These are phyloP conservation scores for Hymenoscyphus occultus DNA, from an alignment of 2,329 filamentous ascomycete species.

Conservation along the genomic window DNA sequence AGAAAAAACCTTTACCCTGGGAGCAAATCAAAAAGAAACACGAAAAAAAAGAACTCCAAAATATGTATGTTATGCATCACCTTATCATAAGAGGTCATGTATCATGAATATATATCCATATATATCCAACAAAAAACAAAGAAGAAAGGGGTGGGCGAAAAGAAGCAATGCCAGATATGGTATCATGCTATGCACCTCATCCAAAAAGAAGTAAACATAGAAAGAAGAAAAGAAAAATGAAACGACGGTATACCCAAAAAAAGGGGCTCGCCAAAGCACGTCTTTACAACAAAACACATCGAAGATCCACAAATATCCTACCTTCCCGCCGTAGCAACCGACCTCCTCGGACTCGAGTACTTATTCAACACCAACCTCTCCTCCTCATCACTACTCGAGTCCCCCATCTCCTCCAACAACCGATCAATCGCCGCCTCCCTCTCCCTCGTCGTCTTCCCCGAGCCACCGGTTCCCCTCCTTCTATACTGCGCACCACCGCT, in stretches of 20 bases:
- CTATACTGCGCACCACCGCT: constrained; percentile 23
- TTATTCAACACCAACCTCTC: constrained; percentile 28
- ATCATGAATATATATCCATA: background rate
- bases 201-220: background rate
- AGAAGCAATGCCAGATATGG: constrained; percentile 2
- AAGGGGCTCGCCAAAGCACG: background rate
- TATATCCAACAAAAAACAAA: too few relatives aligned
- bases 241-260: background rate
- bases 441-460: constrained; percentile 16
- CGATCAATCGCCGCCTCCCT: constrained; percentile 33
- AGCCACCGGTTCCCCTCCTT: constrained; percentile 11
- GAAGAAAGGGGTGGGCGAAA: too few relatives aligned
- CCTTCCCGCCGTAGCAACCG: constrained; percentile 23
- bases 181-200: constrained; percentile 10
- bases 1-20: background rate
- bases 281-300: background rate
- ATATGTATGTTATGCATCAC: background rate
- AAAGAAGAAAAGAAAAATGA: background rate
- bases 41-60: constrained; percentile 3
- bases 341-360: constrained; percentile 28
- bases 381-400: constrained; percentile 37
- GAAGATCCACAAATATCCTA: constrained; percentile 12
- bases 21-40: too few relatives aligned
- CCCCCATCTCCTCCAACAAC: constrained; percentile 35
- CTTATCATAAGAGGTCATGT: constrained; percentile 6